Conservation (phyloP, 2,329 filamentous ascomycete genomes). For the Calcarisporium arbuscula region DNA sequence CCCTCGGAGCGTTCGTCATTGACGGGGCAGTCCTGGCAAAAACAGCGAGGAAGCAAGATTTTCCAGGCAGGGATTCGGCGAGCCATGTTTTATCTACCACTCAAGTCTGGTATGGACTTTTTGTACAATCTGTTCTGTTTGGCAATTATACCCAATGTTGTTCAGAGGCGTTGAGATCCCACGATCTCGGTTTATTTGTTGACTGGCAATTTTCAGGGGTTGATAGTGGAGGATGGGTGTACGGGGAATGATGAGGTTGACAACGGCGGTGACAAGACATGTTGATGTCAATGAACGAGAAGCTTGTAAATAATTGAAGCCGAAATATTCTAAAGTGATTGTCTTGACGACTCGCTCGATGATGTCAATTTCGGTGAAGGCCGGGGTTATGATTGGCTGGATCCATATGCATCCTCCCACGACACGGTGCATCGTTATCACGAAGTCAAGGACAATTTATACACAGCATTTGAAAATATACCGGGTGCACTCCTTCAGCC, state of each 20-base stretch:
- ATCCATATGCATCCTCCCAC: background rate
- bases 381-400: conserved; percentile 12
- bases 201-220: background rate
- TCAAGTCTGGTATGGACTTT: too few species aligned
- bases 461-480: too few species aligned
- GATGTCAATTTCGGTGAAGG: conserved; percentile 12
- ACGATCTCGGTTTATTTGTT: too few species aligned
- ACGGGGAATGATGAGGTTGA: background rate
- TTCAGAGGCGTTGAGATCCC: too few species aligned
- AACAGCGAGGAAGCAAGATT: background rate
- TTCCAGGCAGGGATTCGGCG: too few species aligned
- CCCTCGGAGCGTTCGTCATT: conserved; percentile 1
- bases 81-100: too few species aligned
- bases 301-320: too few species aligned
- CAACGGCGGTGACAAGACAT: background rate
- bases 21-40: background rate
- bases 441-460: too few species aligned
- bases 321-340: background rate
- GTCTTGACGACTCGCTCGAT: background rate
- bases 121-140: too few species aligned
- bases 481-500: too few species aligned
- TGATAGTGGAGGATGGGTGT: background rate
- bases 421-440: too few species aligned
- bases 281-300: background rate
- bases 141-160: too few species aligned